Evolutionary conservation across 495 filamentous ascomycete species (phyloP).

Genomic region (Staphylotrichum longicolle): DNA sequence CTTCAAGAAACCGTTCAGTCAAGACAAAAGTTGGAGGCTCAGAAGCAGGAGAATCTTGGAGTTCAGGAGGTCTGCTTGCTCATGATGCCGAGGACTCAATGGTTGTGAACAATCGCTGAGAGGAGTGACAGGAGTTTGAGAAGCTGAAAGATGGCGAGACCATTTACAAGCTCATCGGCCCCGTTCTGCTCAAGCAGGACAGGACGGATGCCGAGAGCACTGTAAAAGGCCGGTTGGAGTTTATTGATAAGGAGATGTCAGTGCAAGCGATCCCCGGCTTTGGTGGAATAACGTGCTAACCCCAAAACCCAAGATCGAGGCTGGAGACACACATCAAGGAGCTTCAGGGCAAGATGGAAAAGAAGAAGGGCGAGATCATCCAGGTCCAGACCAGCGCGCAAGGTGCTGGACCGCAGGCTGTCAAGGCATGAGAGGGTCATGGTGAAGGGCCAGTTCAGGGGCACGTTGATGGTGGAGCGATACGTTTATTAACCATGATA

Average conservation of each 20-base stretch:
- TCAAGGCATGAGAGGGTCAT: constrained; percentile 21
- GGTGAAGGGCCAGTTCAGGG: not conserved
- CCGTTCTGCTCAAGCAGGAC: constrained; percentile 92
- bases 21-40: constrained; percentile 90
- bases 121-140: constrained; percentile 66
- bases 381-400: constrained; percentile 46
- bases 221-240: constrained; percentile 85
- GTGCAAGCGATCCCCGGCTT: constrained; percentile 1
- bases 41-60: constrained; percentile 85
- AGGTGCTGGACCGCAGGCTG: constrained; percentile 29
- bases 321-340: constrained; percentile 78
- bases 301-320: constrained; percentile 58
- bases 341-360: constrained; percentile 76
- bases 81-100: not conserved
- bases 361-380: constrained; percentile 60
- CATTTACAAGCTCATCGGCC: constrained; percentile 94
- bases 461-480: not conserved
- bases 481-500: not conserved
- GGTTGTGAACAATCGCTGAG: not conserved
- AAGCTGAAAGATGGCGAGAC: constrained; percentile 72
- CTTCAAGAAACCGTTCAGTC: constrained; percentile 71
- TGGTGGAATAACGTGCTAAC: not conserved
- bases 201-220: constrained; percentile 81
- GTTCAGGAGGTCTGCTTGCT: constrained; percentile 67
- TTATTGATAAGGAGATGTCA: constrained; percentile 92